phyloP scores from a whole-genome alignment of 2,329 filamentous ascomycete genomes.

The Fusarium illudens region DNA sequence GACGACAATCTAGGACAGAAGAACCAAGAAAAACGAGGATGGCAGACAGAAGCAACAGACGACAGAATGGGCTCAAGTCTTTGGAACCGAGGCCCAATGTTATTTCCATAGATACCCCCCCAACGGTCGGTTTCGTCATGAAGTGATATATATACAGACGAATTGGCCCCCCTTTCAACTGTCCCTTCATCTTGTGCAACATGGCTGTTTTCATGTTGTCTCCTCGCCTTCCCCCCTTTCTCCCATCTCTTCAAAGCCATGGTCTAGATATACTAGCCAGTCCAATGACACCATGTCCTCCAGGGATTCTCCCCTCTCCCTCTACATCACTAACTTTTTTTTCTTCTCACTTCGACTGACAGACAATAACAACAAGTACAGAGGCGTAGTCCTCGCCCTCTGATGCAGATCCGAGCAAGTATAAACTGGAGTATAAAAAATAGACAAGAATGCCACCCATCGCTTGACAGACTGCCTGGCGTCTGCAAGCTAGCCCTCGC shows the following conservation, averaged over 20 bases:
- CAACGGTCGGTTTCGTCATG: conserved; percentile 17
- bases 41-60: neutral
- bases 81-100: conserved; percentile 10
- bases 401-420: neutral
- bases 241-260: neutral
- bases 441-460: conserved; percentile 25
- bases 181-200: conserved; percentile 3
- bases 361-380: neutral
- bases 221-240: neutral
- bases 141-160: conserved; percentile 22
- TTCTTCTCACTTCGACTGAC: neutral
- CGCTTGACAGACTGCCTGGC: conserved; percentile 15
- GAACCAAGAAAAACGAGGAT: neutral
- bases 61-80: conserved; percentile 4
- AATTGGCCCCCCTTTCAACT: conserved; percentile 4
- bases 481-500: conserved; percentile 25
- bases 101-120: conserved; percentile 21
- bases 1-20: neutral
- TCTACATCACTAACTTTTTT: conserved; percentile 1
- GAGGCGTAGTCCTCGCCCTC: conserved; percentile 9
- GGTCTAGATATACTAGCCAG: conserved; percentile 1
- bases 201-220: conserved; percentile 33
- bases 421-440: neutral
- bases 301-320: neutral
- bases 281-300: neutral